These are phyloP conservation scores for Spizellomyces punctatus DNA, from an alignment of 192 early-diverging fungal species.

Conservation along the genomic window DNA sequence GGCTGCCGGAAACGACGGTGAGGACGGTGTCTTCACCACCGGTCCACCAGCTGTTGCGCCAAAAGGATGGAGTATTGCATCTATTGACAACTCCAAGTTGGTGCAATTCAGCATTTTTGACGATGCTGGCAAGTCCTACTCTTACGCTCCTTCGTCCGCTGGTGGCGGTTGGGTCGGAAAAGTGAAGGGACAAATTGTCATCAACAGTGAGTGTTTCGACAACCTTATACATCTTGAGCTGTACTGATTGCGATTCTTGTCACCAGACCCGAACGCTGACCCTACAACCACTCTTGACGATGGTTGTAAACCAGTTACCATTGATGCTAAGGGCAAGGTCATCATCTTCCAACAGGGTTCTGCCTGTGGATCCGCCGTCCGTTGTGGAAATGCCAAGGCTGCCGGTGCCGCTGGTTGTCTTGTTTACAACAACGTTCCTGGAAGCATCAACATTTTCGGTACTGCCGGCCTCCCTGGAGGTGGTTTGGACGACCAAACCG, in stretches of 20 bases:
- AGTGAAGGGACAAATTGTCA: constrained; percentile 1
- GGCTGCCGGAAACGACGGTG: constrained; percentile 77
- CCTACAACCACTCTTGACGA: constrained; percentile 20
- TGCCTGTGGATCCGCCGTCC: constrained; percentile 11
- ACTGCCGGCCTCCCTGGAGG: constrained; percentile 17
- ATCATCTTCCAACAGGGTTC: constrained; percentile 34
- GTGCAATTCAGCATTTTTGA: not conserved
- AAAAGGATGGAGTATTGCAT: constrained; percentile 29
- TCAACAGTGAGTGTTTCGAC: not conserved
- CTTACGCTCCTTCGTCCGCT: constrained; percentile 9
- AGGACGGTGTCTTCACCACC: constrained; percentile 55
- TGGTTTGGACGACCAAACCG: constrained; percentile 13
- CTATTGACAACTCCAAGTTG: constrained; percentile 20
- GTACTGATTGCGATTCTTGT: too few species aligned
- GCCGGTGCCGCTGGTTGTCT: constrained; percentile 39
- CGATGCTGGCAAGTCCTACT: not conserved
- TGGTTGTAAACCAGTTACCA: constrained; percentile 19
- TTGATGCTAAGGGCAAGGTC: constrained; percentile 34
- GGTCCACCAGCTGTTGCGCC: constrained; percentile 33
- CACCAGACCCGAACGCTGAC: constrained; percentile 2
- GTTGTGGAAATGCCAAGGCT: constrained; percentile 28
- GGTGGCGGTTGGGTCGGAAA: constrained; percentile 11
- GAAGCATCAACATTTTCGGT: constrained; percentile 22
- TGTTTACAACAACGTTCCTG: constrained; percentile 33
- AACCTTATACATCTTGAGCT: too few species aligned